Conservation (phyloP, 2,329 filamentous ascomycete genomes). For the Botrytis fragariae region DNA sequence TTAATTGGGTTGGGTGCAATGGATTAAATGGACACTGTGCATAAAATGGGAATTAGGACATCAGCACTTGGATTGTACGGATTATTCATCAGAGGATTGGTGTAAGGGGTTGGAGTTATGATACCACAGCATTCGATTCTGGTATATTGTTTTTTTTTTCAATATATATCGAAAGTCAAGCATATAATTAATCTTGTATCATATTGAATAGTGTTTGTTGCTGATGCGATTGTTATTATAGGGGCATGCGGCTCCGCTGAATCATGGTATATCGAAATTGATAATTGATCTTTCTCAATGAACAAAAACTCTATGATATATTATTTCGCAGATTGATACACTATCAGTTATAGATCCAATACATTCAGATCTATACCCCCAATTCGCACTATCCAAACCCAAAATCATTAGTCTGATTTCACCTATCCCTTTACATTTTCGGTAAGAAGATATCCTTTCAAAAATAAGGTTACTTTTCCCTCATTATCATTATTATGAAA, state of each 20-base stretch:
- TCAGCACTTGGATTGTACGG: conserved; percentile 13
- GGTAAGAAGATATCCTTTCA: too few relatives aligned
- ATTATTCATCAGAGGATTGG: conserved; percentile 5
- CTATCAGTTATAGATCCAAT: not conserved
- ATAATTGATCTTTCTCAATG: not conserved
- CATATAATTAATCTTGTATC: conserved; percentile 4
- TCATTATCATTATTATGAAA: too few relatives aligned
- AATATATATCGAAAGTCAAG: not conserved
- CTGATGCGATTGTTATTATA: not conserved
- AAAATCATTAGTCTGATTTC: not conserved
- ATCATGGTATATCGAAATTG: not conserved
- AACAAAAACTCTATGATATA: not conserved
- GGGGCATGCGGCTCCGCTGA: not conserved
- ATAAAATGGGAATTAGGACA: conserved; percentile 1
- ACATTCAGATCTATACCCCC: not conserved
- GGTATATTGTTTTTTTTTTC: not conserved
- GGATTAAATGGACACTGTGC: not conserved
- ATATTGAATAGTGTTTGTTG: not conserved
- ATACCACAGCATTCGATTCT: conserved; percentile 9
- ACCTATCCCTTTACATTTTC: too few relatives aligned
- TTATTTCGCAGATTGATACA: not conserved
- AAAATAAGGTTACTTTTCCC: too few relatives aligned
- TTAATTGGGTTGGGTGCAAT: not conserved
- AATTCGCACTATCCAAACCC: not conserved
- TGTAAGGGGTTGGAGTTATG: conserved; percentile 7